phyloP scores from a whole-genome alignment of 1,139 yeast genomes.

The Yamadazyma atmosphaerica region DNA sequence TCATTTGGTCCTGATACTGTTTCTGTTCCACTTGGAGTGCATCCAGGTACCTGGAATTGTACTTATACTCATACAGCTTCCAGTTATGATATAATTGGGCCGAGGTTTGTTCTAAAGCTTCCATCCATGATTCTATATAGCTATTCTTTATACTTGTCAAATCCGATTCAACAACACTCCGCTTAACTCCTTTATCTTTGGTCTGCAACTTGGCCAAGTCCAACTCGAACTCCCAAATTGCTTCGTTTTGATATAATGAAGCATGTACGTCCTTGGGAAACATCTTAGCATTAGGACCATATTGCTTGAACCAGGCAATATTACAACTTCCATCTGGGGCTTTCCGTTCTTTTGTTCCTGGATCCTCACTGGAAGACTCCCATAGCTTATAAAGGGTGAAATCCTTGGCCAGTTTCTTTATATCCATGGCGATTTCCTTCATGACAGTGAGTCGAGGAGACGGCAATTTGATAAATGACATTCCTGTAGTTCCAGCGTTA shows the following conservation, averaged over 20 bases:
- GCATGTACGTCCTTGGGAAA: constrained; percentile 31
- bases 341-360: constrained; percentile 8
- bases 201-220: constrained; percentile 8
- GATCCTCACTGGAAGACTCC: constrained; percentile 19
- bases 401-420: constrained; percentile 30
- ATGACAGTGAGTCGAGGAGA: constrained; percentile 19
- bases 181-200: constrained; percentile 1
- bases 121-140: constrained; percentile 23
- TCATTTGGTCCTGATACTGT: constrained; percentile 24
- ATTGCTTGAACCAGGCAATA: constrained; percentile 31
- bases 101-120: constrained; percentile 22
- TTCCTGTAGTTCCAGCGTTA: constrained; percentile 31
- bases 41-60: constrained; percentile 4
- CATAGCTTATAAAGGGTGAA: constrained; percentile 25
- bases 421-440: constrained; percentile 31
- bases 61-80: constrained; percentile 17
- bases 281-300: constrained; percentile 27
- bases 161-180: constrained; percentile 4
- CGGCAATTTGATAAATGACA: constrained; percentile 34
- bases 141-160: constrained; percentile 1
- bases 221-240: constrained; percentile 36
- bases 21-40: constrained; percentile 15
- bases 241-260: constrained; percentile 21
- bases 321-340: constrained; percentile 25
- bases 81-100: constrained; percentile 16